Base-by-base conservation (phyloP, 1,139 yeast genomes). In the Diutina ranongensis region DNA sequence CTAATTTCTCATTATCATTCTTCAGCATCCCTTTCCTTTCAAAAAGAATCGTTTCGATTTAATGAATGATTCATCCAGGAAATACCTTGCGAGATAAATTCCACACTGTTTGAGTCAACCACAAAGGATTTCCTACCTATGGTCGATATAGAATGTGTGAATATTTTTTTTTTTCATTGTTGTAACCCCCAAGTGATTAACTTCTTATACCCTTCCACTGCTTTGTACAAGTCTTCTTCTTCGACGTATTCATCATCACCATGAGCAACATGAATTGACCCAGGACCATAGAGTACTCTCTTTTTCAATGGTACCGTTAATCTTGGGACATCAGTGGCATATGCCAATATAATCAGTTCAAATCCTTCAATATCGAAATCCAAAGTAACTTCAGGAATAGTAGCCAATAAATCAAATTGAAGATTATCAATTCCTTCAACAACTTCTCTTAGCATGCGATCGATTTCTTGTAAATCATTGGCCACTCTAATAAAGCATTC, bases 261-360 rank as follows among this genome's bases (percentile, higher is more conserved):
- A 55, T 81, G 88, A 1, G 88, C 88, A 33, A 77, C 79, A 34
- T 68, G 68, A 48, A 82, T 80, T 2, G 78, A 62, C 1, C 88
- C 89, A 1, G 88, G 85, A 0, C 88, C 89, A 54, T 79, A 82
- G 31, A 81, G 61, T 54, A 76, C 80, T 51, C 78, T 62, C 46
- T 60, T 65, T 13, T 63, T 58, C 21, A 62, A 51, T 31, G 64
- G 63, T 3, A 66, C 64, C 2, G 55, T 50, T 47, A 80, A 58
- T 51, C 75, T 69, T 3, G 86, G 85, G 46, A 81, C 69, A 54
- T 82, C 89, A 0, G 89, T 82, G 31, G 76, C 70, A 55, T 80
- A 81, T 1, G 83, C 76, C 50, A 78, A 68, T 13, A 71, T 64
- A 34, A 73, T 67, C 2, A 69, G 61, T 2, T 80, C 84, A 54